Conservation (phyloP, 2,329 filamentous ascomycete genomes). For the Fusarium papillatum region DNA sequence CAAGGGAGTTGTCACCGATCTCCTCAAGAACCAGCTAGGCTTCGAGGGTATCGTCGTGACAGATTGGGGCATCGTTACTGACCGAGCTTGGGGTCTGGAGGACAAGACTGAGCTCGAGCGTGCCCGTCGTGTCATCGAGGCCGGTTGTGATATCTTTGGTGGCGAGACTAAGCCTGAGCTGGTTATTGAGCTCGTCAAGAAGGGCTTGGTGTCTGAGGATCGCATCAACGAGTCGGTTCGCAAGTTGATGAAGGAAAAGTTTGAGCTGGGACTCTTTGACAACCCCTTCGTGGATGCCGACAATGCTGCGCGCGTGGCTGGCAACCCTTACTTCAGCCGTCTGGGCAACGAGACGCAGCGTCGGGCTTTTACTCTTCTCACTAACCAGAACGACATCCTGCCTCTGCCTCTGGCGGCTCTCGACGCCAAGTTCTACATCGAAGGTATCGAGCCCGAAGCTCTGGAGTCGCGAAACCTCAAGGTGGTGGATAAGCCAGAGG, state of each 20-base stretch:
- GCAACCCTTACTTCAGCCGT: slow-evolving; percentile 56
- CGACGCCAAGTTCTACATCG: slow-evolving; percentile 39
- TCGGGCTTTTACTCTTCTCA: slow-evolving; percentile 44
- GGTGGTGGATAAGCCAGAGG: slow-evolving; percentile 51
- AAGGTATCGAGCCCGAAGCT: slow-evolving; percentile 28
- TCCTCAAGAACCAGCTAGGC: slow-evolving; percentile 61
- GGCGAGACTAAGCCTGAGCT: slow-evolving; percentile 62
- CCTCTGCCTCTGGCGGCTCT: slow-evolving; percentile 31
- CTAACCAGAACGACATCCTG: slow-evolving; percentile 39
- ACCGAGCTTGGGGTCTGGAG: slow-evolving; percentile 65
- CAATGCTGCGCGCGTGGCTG: slow-evolving; percentile 49
- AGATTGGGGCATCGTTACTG: slow-evolving; percentile 67
- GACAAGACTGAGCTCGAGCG: slow-evolving; percentile 53
- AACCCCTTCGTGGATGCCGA: slow-evolving; percentile 63
- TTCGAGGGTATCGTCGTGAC: slow-evolving; percentile 65
- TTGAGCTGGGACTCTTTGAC: slow-evolving; percentile 64
- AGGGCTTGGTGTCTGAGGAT: slow-evolving; percentile 51
- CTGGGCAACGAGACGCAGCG: slow-evolving; percentile 44
- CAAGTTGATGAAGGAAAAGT: slow-evolving; percentile 63
- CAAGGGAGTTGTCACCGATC: slow-evolving; percentile 62
- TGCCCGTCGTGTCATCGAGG: slow-evolving; percentile 56
- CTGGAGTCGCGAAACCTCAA: slow-evolving; percentile 44
- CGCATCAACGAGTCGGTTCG: slow-evolving; percentile 61
- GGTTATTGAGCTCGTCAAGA: slow-evolving; percentile 60
- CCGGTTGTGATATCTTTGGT: slow-evolving; percentile 66